Percentiles rank a stretch among this genome's conserved stretches.
Conservation (phyloP, 164 flowering plant species). For the Buxus sempervirens region DNA sequence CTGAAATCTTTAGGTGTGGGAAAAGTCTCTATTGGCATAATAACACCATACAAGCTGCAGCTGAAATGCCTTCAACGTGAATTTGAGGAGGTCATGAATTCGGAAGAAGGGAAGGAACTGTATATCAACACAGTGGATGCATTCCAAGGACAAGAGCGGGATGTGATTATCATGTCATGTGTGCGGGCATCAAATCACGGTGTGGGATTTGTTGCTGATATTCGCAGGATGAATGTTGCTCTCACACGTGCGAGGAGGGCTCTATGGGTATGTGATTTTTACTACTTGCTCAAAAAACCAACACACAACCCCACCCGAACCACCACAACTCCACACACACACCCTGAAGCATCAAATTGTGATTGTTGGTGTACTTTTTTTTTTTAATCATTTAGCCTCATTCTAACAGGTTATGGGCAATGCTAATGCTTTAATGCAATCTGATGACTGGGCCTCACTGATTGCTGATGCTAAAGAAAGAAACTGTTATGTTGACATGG, state of each 20-base stretch:
- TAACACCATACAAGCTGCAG: conserved; percentile 96
- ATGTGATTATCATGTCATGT: conserved; percentile 97
- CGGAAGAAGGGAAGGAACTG: conserved; percentile 87
- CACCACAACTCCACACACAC: too few relatives aligned
- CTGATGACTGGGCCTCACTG: conserved; percentile 92
- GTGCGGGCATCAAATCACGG: conserved; percentile 94
- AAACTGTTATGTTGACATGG: conserved; percentile 75
- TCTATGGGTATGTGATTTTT: conserved; percentile 67
- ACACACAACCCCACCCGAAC: too few relatives aligned
- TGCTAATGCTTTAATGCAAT: conserved; percentile 69
- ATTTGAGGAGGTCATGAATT: conserved; percentile 68
- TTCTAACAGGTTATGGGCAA: conserved; percentile 85
- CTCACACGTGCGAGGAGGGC: conserved; percentile 96
- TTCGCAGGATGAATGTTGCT: conserved; percentile 97
- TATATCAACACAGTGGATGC: conserved; percentile 98
- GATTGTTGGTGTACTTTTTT: too few relatives aligned
- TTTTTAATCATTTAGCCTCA: conserved; percentile 1
- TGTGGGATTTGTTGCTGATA: conserved; percentile 97
- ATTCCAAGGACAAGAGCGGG: conserved; percentile 99
- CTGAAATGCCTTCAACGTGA: conserved; percentile 84
- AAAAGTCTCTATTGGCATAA: conserved; percentile 86
- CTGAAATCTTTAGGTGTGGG: conserved; percentile 54
- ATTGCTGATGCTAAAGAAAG: conserved; percentile 83
- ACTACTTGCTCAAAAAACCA: not conserved
- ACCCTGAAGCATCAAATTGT: too few relatives aligned